Conservation (phyloP, 805 yeast species). For the Starmerella vitae region DNA sequence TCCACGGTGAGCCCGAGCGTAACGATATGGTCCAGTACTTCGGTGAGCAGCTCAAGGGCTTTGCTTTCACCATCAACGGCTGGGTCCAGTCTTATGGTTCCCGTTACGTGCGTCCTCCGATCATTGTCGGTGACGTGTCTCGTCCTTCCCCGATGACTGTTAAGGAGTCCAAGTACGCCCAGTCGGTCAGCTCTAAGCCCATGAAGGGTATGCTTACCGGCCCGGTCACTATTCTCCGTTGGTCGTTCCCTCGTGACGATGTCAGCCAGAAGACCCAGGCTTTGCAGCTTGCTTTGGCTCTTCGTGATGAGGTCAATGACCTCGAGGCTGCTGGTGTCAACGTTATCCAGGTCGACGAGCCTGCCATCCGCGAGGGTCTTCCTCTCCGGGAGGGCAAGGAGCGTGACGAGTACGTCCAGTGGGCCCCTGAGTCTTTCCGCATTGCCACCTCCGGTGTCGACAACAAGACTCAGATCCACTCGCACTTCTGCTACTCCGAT, state of each 20-base stretch:
- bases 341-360: conserved; percentile 98
- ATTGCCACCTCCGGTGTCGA: conserved; percentile 97
- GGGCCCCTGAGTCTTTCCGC: conserved; percentile 99
- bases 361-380: conserved; percentile 99
- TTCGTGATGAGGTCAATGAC: conserved; percentile 97
- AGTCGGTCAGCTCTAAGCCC: conserved; percentile 87
- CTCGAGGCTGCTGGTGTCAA: conserved; percentile 97
- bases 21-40: conserved; percentile 99
- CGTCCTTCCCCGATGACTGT: conserved; percentile 98
- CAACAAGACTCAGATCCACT: conserved; percentile 94
- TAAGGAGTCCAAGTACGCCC: conserved; percentile 98
- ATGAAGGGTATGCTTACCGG: conserved; percentile 99
- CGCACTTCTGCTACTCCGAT: conserved; percentile 99
- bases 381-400: conserved; percentile 97
- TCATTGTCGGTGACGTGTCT: conserved; percentile 96
- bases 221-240: conserved; percentile 97
- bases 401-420: conserved; percentile 88
- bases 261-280: conserved; percentile 87
- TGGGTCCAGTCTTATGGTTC: conserved; percentile 99
- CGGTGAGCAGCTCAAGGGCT: conserved; percentile 97
- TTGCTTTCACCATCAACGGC: conserved; percentile 96
- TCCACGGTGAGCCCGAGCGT: conserved; percentile 99
- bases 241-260: conserved; percentile 99
- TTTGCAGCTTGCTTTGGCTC: conserved; percentile 90
- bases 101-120: conserved; percentile 99